Base-by-base conservation (phyloP, 2,329 filamentous ascomycete genomes). In the Verticillium tricorpus region DNA sequence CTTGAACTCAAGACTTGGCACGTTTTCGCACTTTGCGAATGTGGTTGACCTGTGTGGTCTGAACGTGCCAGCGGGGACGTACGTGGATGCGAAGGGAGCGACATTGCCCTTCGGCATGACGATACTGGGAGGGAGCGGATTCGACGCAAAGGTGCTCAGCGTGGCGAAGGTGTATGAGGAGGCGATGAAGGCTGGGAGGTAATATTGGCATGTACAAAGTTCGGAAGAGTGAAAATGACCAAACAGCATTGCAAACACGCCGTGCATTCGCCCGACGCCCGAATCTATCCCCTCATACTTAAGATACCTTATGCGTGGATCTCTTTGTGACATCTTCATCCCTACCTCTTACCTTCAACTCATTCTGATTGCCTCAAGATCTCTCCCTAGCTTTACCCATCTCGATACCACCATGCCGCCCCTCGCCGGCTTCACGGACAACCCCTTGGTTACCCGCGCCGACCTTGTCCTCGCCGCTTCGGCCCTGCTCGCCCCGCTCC, bases 1-100 rank as follows among this genome's bases (percentile, higher is more conserved):
- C 34, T 74, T 78, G 66, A 85, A 85, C 22, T 25, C 54, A 3
- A 56, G n/a, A 25, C 22, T 56, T 14, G 54, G 54, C 25, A 31
- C 28, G 64, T 85, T 83, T 64, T 83, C 82, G 2, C 82, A 85
- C 66, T 83, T 77, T 66, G 84, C 74, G 3, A 86, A 87, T 64
- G 80, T 86, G 25, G 70, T 86, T 9, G 84, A 87, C 69, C 70
- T 86, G 25, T 82, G 79, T 65, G 81, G 76, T 3, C 67, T 81
- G n/a, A 76, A 76, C 11, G 76, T 85, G 35, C 79, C 79, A 2
- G 81, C 81, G 1, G 78, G 80, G 2, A 72, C 64, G 15, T 75
- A 73, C 59, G 59, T 65, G 2, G 66, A 67, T 32, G 68, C 60
- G n/a, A 56, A 56, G 28, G 54, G 25, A 4, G 19, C 17, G 7